Conservation (phyloP, 2,329 filamentous ascomycete genomes). For the Rutstroemia sp. region DNA sequence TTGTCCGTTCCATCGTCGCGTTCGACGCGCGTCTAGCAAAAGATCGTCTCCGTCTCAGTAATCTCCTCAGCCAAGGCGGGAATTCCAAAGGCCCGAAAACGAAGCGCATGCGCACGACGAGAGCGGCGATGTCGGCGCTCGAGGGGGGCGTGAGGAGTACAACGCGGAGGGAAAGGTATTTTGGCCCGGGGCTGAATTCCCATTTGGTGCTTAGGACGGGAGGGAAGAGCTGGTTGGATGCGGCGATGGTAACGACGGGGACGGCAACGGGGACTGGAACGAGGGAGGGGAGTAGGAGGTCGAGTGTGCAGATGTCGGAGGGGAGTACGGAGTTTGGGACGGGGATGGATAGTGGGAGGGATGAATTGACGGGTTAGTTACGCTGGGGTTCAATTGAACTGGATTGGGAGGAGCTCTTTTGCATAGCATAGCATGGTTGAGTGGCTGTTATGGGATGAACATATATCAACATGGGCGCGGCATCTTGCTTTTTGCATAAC, state of each 20-base stretch:
- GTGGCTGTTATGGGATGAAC: no score
- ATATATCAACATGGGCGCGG: no score
- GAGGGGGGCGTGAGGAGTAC: constrained; percentile 64
- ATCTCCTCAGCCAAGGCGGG: constrained; percentile 52
- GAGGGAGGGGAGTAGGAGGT: constrained; percentile 1
- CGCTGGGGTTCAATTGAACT: no score
- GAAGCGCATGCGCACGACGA: constrained; percentile 62
- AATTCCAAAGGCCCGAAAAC: constrained; percentile 36
- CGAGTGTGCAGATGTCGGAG: constrained; percentile 5
- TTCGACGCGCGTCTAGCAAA: constrained; percentile 67
- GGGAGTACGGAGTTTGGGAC: background rate
- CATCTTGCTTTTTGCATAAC: no score
- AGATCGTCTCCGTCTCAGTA: constrained; percentile 56
- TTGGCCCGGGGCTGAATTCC: constrained; percentile 53
- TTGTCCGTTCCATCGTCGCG: constrained; percentile 75
- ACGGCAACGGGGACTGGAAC: background rate
- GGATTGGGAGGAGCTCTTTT: background rate
- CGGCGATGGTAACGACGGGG: constrained; percentile 6
- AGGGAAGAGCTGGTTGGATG: constrained; percentile 22
- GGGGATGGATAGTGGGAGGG: background rate
- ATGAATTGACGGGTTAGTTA: background rate
- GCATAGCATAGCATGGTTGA: background rate
- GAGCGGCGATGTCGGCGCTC: constrained; percentile 67
- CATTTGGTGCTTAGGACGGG: constrained; percentile 60
- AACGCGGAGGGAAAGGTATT: constrained; percentile 67